These are phyloP conservation scores for Colletotrichum trifolii DNA, from an alignment of 2,329 filamentous ascomycete genomes.

Conservation along the genomic window DNA sequence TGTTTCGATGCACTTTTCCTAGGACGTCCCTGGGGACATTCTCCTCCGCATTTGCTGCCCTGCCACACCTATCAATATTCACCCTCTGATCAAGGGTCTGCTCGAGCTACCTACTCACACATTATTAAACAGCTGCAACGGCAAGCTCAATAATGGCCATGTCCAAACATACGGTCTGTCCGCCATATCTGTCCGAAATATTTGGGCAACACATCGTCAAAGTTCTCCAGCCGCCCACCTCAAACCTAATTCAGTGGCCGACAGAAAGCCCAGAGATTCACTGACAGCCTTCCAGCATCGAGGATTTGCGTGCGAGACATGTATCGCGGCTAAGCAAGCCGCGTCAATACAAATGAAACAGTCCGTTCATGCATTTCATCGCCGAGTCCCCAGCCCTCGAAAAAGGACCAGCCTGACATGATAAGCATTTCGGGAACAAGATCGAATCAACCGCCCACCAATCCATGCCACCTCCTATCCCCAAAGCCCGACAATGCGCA, in stretches of 20 bases:
- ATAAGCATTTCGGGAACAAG: slow-evolving; percentile 9
- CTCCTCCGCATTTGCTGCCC: not conserved
- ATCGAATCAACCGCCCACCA: not conserved
- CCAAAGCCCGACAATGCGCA: not conserved
- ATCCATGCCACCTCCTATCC: not conserved
- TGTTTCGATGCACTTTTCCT: slow-evolving; percentile 26
- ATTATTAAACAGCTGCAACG: too few relatives aligned
- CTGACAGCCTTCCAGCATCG: too few relatives aligned
- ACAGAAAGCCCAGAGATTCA: too few relatives aligned
- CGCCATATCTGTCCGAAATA: too few relatives aligned
- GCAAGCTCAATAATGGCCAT: too few relatives aligned
- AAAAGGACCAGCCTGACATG: slow-evolving; percentile 23
- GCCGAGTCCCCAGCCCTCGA: not conserved
- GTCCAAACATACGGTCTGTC: too few relatives aligned
- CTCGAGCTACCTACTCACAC: not conserved
- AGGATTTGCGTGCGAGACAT: not conserved
- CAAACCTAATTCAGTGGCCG: slow-evolving; percentile 5
- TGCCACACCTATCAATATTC: not conserved
- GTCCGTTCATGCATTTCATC: slow-evolving; percentile 18
- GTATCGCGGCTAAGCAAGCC: slow-evolving; percentile 19
- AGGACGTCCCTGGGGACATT: slow-evolving; percentile 11
- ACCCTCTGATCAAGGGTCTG: slow-evolving; percentile 4
- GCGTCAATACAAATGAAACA: slow-evolving; percentile 26
- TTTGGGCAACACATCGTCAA: too few relatives aligned
- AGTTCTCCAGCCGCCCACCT: too few relatives aligned